phyloP scores from a whole-genome alignment of 331 rosid genomes.

The Acacia pycnantha region DNA sequence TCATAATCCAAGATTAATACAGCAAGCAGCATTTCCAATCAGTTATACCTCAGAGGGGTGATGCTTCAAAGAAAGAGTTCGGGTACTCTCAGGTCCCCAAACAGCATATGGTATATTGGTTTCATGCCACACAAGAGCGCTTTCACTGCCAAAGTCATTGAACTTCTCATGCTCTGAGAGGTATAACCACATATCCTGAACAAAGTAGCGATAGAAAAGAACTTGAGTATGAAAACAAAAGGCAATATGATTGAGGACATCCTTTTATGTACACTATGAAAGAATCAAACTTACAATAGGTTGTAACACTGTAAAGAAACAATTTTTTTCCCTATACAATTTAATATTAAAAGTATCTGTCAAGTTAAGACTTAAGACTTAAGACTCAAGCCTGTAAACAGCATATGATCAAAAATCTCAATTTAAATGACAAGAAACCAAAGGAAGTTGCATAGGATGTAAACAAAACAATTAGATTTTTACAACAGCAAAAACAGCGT shows the following conservation, averaged over 20 bases:
- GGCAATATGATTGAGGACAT: constrained; percentile 10
- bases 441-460: not conserved
- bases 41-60: constrained; percentile 74
- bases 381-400: not conserved
- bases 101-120: constrained; percentile 76
- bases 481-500: not conserved
- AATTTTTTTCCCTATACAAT: not conserved
- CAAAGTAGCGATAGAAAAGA: constrained; percentile 3
- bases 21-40: not conserved
- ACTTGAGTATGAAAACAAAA: not conserved
- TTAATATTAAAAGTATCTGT: not conserved
- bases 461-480: not conserved
- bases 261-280: not conserved
- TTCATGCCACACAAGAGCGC: constrained; percentile 87
- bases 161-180: constrained; percentile 75
- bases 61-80: constrained; percentile 61
- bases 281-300: not conserved
- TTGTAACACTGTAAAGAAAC: not conserved
- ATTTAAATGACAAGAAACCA: not conserved
- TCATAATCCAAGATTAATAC: not conserved
- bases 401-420: not conserved
- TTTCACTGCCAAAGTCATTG: constrained; percentile 72
- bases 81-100: constrained; percentile 72
- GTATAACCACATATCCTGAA: constrained; percentile 96
- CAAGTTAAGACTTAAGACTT: not conserved